These are phyloP conservation scores for Ilyonectria robusta DNA, from an alignment of 2,329 filamentous ascomycete genomes.

Conservation along the genomic window DNA sequence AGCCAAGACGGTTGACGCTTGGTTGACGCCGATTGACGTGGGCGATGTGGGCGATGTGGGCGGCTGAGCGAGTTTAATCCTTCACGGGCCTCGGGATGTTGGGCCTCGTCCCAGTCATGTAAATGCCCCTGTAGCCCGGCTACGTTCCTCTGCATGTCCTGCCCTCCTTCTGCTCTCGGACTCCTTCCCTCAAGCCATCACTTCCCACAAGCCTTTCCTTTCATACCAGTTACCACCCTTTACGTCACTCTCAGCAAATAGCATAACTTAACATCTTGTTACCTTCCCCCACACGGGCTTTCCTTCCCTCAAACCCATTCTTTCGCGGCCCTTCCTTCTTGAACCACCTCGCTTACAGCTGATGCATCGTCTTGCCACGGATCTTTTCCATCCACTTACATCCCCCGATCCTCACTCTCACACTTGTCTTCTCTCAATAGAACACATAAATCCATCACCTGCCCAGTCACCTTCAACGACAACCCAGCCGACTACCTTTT, in stretches of 20 bases:
- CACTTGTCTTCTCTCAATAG: background rate
- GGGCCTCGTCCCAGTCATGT: background rate
- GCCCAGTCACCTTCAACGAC: no score
- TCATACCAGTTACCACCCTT: background rate
- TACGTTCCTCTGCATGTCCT: background rate
- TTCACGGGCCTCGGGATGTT: conserved; percentile 10
- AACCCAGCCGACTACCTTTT: background rate
- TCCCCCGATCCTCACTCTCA: background rate
- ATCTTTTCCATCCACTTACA: background rate
- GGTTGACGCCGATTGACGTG: conserved; percentile 25
- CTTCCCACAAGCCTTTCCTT: background rate
- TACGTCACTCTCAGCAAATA: background rate
- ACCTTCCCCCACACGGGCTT: background rate
- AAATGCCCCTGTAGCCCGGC: conserved; percentile 13
- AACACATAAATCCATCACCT: background rate
- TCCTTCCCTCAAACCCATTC: background rate
- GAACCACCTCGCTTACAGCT: background rate
- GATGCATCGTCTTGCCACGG: background rate
- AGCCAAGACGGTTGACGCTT: conserved; percentile 6
- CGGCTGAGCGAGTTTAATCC: conserved; percentile 17
- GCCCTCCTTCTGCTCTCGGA: background rate
- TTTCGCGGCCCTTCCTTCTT: background rate
- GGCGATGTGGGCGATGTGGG: conserved; percentile 5
- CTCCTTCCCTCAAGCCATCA: background rate
- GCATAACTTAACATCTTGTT: background rate